These are phyloP conservation scores for Eleusine coracana DNA, from an alignment of 176 grass and related monocot genomes.

Conservation along the genomic window DNA sequence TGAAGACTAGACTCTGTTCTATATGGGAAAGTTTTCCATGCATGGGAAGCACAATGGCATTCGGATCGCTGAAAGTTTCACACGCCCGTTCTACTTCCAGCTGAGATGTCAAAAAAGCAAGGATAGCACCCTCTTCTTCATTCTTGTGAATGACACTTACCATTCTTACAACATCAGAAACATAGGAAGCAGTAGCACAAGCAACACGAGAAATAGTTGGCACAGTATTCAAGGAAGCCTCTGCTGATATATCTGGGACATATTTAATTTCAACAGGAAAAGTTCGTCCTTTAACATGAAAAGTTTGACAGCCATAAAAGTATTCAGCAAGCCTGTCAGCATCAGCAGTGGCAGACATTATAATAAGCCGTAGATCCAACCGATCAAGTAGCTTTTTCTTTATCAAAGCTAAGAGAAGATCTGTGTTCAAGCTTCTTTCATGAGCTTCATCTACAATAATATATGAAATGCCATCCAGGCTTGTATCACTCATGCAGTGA, in stretches of 20 bases:
- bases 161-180: slow-evolving; percentile 75
- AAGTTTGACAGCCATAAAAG: slow-evolving; percentile 74
- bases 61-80: slow-evolving; percentile 69
- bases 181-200: slow-evolving; percentile 65
- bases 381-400: slow-evolving; percentile 78
- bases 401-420: slow-evolving; percentile 90
- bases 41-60: slow-evolving; percentile 74
- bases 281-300: slow-evolving; percentile 69
- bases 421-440: slow-evolving; percentile 97
- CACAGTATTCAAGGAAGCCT: slow-evolving; percentile 37
- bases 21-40: slow-evolving; percentile 86
- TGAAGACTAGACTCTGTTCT: slow-evolving; percentile 82
- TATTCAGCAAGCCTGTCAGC: slow-evolving; percentile 76
- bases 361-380: slow-evolving; percentile 78
- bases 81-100: slow-evolving; percentile 91
- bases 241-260: slow-evolving; percentile 57
- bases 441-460: slow-evolving; percentile 94
- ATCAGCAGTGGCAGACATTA: slow-evolving; percentile 96
- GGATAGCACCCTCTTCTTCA: slow-evolving; percentile 81
- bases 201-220: slow-evolving; percentile 33
- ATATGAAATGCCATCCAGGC: slow-evolving; percentile 66
- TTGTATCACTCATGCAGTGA: slow-evolving; percentile 68
- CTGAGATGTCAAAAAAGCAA: slow-evolving; percentile 96
- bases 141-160: slow-evolving; percentile 73
- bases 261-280: slow-evolving; percentile 97